A percentile compares a stretch with the other conserved stretches of the same genome.
phyloP scores from a whole-genome alignment of 1,284 basidiomycete species.

The Testicularia cyperi region DNA sequence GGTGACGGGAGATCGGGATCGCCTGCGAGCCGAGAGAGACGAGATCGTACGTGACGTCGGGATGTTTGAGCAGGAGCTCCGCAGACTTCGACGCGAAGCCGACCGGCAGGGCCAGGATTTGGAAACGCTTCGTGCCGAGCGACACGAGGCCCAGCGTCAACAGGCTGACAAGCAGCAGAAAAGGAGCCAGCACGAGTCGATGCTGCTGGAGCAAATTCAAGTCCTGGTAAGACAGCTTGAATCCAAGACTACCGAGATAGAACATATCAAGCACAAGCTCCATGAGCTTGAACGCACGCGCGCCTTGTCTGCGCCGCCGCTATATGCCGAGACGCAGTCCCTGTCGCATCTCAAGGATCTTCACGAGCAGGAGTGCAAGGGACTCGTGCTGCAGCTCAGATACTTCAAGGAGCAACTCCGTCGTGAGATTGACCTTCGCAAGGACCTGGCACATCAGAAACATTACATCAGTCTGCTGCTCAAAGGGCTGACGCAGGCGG shows the following conservation, averaged over 20 bases:
- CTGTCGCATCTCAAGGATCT: conserved; percentile 56
- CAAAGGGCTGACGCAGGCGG: conserved; percentile 13
- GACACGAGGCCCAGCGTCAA: conserved; percentile 15
- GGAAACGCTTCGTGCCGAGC: conserved; percentile 23
- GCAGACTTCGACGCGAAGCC: conserved; percentile 27
- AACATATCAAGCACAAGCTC: conserved; percentile 25
- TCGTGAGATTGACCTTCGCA: conserved; percentile 79
- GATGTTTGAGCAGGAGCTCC: conserved; percentile 38
- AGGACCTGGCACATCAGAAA: conserved; percentile 81
- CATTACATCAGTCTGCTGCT: conserved; percentile 33
- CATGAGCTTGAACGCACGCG: conserved; percentile 12
- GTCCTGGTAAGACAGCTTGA: conserved; percentile 27
- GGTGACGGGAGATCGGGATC: conserved; percentile 35
- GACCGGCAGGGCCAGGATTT: conserved; percentile 42
- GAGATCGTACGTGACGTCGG: conserved; percentile 41
- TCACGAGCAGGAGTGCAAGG: conserved; percentile 83
- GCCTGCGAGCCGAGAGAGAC: conserved; percentile 30
- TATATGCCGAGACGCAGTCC: conserved; percentile 13
- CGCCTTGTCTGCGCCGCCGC: conserved; percentile 2
- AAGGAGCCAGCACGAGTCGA: conserved; percentile 17
- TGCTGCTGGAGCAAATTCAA: conserved; percentile 17
- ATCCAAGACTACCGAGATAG: conserved; percentile 16
- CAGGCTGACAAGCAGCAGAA: conserved; percentile 6
- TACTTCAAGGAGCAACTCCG: conserved; percentile 90
- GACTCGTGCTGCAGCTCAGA: conserved; percentile 79